These are phyloP conservation scores for Jacaranda copaia DNA, from an alignment of 257 asterid species.

Conservation along the genomic window DNA sequence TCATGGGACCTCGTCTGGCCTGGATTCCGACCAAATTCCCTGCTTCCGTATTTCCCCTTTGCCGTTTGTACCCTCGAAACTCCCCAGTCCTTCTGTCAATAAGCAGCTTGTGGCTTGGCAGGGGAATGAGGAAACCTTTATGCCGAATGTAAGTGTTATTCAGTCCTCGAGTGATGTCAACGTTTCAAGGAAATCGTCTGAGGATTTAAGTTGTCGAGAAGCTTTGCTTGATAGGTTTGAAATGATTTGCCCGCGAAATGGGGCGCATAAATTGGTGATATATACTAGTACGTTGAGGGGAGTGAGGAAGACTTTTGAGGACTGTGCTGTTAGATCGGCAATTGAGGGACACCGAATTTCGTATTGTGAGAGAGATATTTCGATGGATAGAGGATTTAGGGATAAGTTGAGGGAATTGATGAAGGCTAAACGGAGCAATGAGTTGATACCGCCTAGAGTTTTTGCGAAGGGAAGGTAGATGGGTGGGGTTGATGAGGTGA, in stretches of 20 bases:
- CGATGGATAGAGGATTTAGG: slow-evolving; percentile 83
- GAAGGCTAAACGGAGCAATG: slow-evolving; percentile 53
- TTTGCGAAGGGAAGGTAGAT: slow-evolving; percentile 80
- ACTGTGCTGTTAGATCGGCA: slow-evolving; percentile 81
- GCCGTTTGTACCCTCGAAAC: slow-evolving; percentile 28
- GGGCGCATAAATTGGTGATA: slow-evolving; percentile 71
- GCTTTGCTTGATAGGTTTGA: slow-evolving; percentile 50
- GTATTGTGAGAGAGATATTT: slow-evolving; percentile 79
- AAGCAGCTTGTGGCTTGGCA: background rate
- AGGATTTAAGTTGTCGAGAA: background rate
- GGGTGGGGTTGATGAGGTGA: slow-evolving; percentile 83
- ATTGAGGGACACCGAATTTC: slow-evolving; percentile 59
- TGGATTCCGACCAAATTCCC: slow-evolving; percentile 59
- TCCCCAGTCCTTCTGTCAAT: background rate
- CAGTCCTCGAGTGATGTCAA: slow-evolving; percentile 1
- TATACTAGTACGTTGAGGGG: slow-evolving; percentile 92
- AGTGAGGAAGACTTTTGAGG: slow-evolving; percentile 86
- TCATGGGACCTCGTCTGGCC: slow-evolving; percentile 94
- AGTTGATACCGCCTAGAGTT: slow-evolving; percentile 73
- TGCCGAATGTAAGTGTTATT: slow-evolving; percentile 18
- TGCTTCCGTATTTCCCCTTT: slow-evolving; percentile 59
- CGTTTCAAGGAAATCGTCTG: slow-evolving; percentile 2
- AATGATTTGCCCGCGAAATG: slow-evolving; percentile 79
- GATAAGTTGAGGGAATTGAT: slow-evolving; percentile 71
- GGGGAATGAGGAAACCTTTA: slow-evolving; percentile 26